A percentile compares a stretch with the other conserved stretches of the same genome.
phyloP scores from a whole-genome alignment of 768 basidiomycete species.

The Phaeotremella skinneri region DNA sequence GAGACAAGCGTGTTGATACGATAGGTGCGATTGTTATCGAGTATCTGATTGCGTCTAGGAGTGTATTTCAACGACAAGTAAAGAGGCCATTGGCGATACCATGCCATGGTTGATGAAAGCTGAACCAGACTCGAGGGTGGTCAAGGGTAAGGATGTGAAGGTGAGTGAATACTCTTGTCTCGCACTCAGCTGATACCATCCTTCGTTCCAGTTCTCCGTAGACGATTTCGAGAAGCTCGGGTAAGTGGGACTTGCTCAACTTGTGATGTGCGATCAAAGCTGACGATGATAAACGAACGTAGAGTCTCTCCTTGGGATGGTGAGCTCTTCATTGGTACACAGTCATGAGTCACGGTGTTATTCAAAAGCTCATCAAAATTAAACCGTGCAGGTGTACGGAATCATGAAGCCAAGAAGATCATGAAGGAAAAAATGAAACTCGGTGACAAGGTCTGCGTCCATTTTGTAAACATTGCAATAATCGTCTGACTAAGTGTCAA shows the following conservation, averaged over 20 bases:
- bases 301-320: conserved; percentile 49
- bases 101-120: conserved; percentile 53
- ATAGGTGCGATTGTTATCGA: too few species aligned
- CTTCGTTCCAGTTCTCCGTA: conserved; percentile 49
- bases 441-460: conserved; percentile 42
- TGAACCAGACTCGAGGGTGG: conserved; percentile 51
- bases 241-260: conserved; percentile 18
- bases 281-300: not conserved
- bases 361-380: too few species aligned
- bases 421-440: conserved; percentile 51
- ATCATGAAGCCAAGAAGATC: conserved; percentile 50
- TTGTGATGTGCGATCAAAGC: not conserved
- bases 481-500: conserved; percentile 3
- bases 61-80: too few species aligned
- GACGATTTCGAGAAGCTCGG: conserved; percentile 50
- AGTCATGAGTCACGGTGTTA: not conserved
- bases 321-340: conserved; percentile 10
- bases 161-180: conserved; percentile 34
- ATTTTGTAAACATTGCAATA: not conserved
- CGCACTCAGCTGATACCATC: conserved; percentile 6
- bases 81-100: not conserved
- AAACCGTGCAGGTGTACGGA: conserved; percentile 41
- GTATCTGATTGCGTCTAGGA: too few species aligned
- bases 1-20: not conserved
- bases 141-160: conserved; percentile 53